phyloP scores from a whole-genome alignment of 1,139 yeast genomes.

The Pichia sp. region DNA sequence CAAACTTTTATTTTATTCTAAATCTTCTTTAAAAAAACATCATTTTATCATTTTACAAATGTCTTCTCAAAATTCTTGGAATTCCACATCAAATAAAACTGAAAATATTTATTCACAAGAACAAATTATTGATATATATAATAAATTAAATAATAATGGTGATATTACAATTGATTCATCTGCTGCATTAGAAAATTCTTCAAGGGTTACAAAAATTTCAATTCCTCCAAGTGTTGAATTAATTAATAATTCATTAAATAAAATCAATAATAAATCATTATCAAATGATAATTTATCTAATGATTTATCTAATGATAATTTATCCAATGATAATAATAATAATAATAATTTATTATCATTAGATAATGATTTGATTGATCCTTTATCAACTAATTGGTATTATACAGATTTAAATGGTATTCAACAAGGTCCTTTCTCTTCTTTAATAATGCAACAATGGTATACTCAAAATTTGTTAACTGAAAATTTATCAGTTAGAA shows the following conservation, averaged over 20 bases:
- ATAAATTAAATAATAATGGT: background rate
- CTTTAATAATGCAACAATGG: conserved; percentile 78
- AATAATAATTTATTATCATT: no score
- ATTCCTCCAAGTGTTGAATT: conserved; percentile 6
- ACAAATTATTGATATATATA: conserved; percentile 3
- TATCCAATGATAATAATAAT: no score
- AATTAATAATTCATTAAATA: no score
- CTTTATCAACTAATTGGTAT: conserved; percentile 40
- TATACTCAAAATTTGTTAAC: conserved; percentile 55
- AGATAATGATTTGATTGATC: no score
- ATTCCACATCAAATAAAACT: background rate
- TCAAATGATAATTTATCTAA: no score
- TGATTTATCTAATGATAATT: no score
- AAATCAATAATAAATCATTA: no score
- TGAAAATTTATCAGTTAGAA: conserved; percentile 49
- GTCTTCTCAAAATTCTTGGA: no score
- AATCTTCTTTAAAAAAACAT: no score
- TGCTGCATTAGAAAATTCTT: conserved; percentile 5
- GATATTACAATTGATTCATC: conserved; percentile 1
- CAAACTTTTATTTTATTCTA: no score
- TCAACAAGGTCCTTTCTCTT: conserved; percentile 78
- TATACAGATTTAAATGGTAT: conserved; percentile 66
- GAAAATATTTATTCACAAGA: conserved; percentile 3
- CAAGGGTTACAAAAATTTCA: conserved; percentile 2
- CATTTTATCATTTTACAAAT: no score